Percentiles rank a stretch among this genome's conserved stretches.
phyloP scores from a whole-genome alignment of 352 stramenopile genomes.

The Globisporangium splendens region DNA sequence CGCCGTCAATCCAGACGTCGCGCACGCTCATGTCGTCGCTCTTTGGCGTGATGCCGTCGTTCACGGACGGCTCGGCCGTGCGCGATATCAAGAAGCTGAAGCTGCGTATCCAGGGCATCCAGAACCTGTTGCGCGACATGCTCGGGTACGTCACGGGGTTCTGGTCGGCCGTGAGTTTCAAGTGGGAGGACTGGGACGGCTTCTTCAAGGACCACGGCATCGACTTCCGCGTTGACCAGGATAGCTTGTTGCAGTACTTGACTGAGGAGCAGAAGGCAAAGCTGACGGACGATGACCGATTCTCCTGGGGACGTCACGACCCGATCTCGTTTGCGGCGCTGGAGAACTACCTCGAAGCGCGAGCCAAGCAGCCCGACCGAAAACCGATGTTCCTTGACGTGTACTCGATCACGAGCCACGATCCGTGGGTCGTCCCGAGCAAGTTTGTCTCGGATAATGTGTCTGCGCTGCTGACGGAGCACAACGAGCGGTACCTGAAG shows the following conservation, averaged over 20 bases:
- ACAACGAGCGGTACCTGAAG: slow-evolving; percentile 64
- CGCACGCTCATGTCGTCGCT: slow-evolving; percentile 58
- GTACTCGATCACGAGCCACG: slow-evolving; percentile 72
- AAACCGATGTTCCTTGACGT: slow-evolving; percentile 71
- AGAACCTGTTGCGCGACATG: slow-evolving; percentile 58
- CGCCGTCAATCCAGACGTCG: slow-evolving; percentile 53
- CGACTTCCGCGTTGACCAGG: slow-evolving; percentile 58
- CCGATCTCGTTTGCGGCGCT: slow-evolving; percentile 65
- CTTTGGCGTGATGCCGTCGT: slow-evolving; percentile 62
- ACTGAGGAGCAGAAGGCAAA: slow-evolving; percentile 44
- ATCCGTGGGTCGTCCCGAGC: slow-evolving; percentile 46
- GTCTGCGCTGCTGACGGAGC: slow-evolving; percentile 42
- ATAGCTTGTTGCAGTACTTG: slow-evolving; percentile 53
- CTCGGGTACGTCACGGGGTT: slow-evolving; percentile 63
- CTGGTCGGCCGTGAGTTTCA: slow-evolving; percentile 53
- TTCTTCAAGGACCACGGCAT: slow-evolving; percentile 64
- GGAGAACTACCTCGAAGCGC: slow-evolving; percentile 49
- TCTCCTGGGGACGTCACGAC: slow-evolving; percentile 66
- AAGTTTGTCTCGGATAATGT: slow-evolving; percentile 44
- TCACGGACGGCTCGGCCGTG: slow-evolving; percentile 46
- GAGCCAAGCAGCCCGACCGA: slow-evolving; percentile 39
- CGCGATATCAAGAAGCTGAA: slow-evolving; percentile 50
- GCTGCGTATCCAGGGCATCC: slow-evolving; percentile 43
- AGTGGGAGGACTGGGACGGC: slow-evolving; percentile 63
- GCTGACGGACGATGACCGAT: slow-evolving; percentile 52